A percentile compares a stretch with the other conserved stretches of the same genome.
These are phyloP conservation scores for Candida sanyaensis DNA, from an alignment of 1,139 yeast genomes.

Conservation along the genomic window DNA sequence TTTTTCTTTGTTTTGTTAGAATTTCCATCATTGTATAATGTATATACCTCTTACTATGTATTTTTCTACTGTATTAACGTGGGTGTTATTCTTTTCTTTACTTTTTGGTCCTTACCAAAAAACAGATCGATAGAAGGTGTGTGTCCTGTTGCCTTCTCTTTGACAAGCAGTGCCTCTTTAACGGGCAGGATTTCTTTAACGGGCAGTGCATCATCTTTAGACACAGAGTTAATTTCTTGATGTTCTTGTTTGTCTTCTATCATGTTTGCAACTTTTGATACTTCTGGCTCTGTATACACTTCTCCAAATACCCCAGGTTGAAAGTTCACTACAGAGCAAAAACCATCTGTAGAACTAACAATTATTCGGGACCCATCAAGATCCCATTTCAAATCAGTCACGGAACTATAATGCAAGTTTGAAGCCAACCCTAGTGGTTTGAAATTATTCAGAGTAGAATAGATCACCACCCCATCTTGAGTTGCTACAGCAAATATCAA, in stretches of 20 bases:
- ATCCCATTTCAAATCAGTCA: slow-evolving; percentile 89
- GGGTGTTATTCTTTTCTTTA: slow-evolving; percentile 49
- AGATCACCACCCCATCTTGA: slow-evolving; percentile 79
- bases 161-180: background rate
- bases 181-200: background rate
- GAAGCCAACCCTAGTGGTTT: slow-evolving; percentile 74
- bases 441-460: slow-evolving; percentile 65
- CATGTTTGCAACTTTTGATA: slow-evolving; percentile 8
- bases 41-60: background rate
- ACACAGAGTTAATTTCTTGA: background rate
- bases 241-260: background rate
- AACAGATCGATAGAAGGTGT: slow-evolving; percentile 16
- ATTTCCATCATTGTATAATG: background rate
- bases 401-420: slow-evolving; percentile 82
- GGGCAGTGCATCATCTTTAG: background rate
- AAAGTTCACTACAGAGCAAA: slow-evolving; percentile 70
- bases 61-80: slow-evolving; percentile 28
- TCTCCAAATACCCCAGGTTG: slow-evolving; percentile 56
- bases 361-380: slow-evolving; percentile 70
- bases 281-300: slow-evolving; percentile 8
- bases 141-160: background rate
- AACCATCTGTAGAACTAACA: slow-evolving; percentile 92
- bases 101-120: slow-evolving; percentile 21
- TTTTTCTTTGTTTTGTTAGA: background rate
- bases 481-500: slow-evolving; percentile 94